Conservation (phyloP, 2,329 filamentous ascomycete genomes). For the Claviceps sp. region DNA sequence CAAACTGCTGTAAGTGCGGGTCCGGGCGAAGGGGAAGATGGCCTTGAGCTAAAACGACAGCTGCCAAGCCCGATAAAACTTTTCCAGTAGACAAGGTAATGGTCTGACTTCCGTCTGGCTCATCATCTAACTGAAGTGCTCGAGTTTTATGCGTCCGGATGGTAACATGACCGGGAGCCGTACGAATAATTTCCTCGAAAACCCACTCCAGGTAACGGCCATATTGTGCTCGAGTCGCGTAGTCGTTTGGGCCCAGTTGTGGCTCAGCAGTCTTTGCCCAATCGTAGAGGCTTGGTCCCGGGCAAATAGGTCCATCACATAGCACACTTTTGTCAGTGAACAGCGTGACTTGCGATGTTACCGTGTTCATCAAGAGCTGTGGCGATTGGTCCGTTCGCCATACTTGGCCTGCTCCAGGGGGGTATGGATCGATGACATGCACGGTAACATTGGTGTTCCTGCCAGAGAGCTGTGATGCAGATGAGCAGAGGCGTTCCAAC, state of each 20-base stretch:
- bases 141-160: not conserved
- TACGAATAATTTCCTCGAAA: conserved; percentile 1
- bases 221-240: conserved; percentile 3
- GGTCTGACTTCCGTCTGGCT: conserved; percentile 1
- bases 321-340: conserved; percentile 3
- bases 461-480: not conserved
- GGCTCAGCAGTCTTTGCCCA: conserved; percentile 1
- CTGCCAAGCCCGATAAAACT: not conserved
- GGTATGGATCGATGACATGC: conserved; percentile 3
- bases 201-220: conserved; percentile 5
- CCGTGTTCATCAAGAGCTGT: conserved; percentile 5
- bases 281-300: conserved; percentile 4
- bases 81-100: conserved; percentile 1
- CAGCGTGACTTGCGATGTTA: conserved; percentile 5
- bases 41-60: conserved; percentile 3
- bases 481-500: conserved; percentile 3
- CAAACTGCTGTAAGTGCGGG: not conserved
- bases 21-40: conserved; percentile 1
- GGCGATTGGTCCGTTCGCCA: conserved; percentile 5
- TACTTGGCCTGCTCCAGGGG: conserved; percentile 1
- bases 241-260: conserved; percentile 4
- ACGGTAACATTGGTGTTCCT: not conserved
- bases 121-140: conserved; percentile 1
- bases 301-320: conserved; percentile 4
- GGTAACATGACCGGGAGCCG: not conserved